A percentile compares a stretch with the other conserved stretches of the same genome.
Conservation (phyloP, 352 stramenopile genomes). For the Phytophthora palmivora region DNA sequence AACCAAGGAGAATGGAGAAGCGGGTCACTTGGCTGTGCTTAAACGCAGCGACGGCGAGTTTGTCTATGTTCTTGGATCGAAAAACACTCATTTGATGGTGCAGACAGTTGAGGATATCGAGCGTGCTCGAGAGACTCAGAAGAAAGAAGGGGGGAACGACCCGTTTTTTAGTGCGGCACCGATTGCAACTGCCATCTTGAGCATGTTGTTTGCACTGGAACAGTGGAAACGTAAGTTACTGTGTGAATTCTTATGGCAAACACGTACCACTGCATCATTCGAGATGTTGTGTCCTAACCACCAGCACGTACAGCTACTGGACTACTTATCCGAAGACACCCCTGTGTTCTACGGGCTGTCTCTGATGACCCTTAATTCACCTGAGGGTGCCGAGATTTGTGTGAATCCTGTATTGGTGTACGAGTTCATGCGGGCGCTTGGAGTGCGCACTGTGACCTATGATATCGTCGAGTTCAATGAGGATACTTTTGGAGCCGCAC, state of each 20-base stretch:
- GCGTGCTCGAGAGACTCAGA: slow-evolving; percentile 26
- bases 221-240: slow-evolving; percentile 50
- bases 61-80: slow-evolving; percentile 79
- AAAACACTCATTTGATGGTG: slow-evolving; percentile 82
- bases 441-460: slow-evolving; percentile 70
- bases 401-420: slow-evolving; percentile 81
- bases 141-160: slow-evolving; percentile 32
- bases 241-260: slow-evolving; percentile 83
- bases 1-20: slow-evolving; percentile 84
- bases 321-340: slow-evolving; percentile 72
- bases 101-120: slow-evolving; percentile 60
- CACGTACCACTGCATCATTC: slow-evolving; percentile 76
- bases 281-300: slow-evolving; percentile 76
- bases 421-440: slow-evolving; percentile 57
- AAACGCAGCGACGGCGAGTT: slow-evolving; percentile 71
- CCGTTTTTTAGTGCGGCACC: slow-evolving; percentile 58
- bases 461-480: slow-evolving; percentile 54
- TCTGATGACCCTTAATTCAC: slow-evolving; percentile 49
- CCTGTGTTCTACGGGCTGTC: slow-evolving; percentile 85
- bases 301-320: slow-evolving; percentile 81
- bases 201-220: slow-evolving; percentile 45
- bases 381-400: slow-evolving; percentile 65
- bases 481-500: slow-evolving; percentile 36
- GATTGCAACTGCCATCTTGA: slow-evolving; percentile 58
- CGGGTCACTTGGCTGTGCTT: slow-evolving; percentile 73